phyloP scores from a whole-genome alignment of 805 yeast genomes.

The Saturnispora silvae region DNA sequence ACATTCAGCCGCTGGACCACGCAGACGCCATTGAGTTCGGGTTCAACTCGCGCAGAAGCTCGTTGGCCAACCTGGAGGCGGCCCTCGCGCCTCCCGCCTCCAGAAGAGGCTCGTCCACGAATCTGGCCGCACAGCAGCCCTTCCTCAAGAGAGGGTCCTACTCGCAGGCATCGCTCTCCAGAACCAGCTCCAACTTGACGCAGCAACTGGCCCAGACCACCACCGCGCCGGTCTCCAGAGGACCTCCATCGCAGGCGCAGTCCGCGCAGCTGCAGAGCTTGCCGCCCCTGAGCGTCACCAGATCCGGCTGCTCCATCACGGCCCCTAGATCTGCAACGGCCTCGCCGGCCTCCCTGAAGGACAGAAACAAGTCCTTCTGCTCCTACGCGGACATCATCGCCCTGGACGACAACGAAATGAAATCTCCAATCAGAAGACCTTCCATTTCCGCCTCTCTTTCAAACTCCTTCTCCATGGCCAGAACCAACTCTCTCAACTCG shows the following conservation, averaged over 20 bases:
- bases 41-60: conserved; percentile 38
- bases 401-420: conserved; percentile 44
- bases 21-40: conserved; percentile 30
- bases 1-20: conserved; percentile 10
- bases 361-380: conserved; percentile 37
- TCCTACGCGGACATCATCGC: conserved; percentile 74
- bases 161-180: conserved; percentile 13
- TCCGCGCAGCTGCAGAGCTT: not conserved
- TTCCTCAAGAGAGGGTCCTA: conserved; percentile 14
- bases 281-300: conserved; percentile 7
- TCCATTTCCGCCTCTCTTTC: conserved; percentile 35
- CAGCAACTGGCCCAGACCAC: conserved; percentile 16
- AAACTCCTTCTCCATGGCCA: conserved; percentile 19
- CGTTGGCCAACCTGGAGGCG: conserved; percentile 39
- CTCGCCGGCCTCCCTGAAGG: conserved; percentile 27
- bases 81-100: conserved; percentile 21
- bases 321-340: not conserved
- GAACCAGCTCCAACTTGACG: conserved; percentile 20
- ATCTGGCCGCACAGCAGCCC: conserved; percentile 7
- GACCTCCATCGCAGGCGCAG: conserved; percentile 1
- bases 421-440: conserved; percentile 45
- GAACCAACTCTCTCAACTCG: conserved; percentile 19
- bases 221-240: conserved; percentile 5
- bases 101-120: conserved; percentile 10
- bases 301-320: conserved; percentile 3